phyloP scores from a whole-genome alignment of 1,139 yeast species.

The Pichia sorboxylosa region DNA sequence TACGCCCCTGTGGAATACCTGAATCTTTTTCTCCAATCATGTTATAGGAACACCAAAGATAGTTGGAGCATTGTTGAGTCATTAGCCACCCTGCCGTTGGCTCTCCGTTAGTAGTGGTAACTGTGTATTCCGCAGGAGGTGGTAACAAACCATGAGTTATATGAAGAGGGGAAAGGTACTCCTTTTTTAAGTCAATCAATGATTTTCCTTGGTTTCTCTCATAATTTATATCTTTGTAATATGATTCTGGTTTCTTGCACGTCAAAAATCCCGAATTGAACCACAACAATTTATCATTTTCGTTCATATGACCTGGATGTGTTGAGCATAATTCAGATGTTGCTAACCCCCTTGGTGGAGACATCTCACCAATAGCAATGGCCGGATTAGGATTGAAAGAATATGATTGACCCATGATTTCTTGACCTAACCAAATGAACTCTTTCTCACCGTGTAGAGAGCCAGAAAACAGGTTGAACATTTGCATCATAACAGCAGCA shows the following conservation, averaged over 20 bases:
- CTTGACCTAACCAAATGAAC: slow-evolving; percentile 49
- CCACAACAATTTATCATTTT: slow-evolving; percentile 43
- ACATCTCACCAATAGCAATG: slow-evolving; percentile 39
- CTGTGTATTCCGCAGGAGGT: slow-evolving; percentile 34
- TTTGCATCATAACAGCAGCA: slow-evolving; percentile 31
- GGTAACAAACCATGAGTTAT: slow-evolving; percentile 48
- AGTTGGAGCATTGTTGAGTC: slow-evolving; percentile 39
- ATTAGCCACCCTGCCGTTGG: slow-evolving; percentile 55
- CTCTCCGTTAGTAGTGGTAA: slow-evolving; percentile 20
- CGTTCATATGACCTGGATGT: slow-evolving; percentile 56
- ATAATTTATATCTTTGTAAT: slow-evolving; percentile 24
- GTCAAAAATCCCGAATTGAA: slow-evolving; percentile 54
- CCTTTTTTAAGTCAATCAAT: slow-evolving; percentile 22
- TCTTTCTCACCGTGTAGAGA: slow-evolving; percentile 49
- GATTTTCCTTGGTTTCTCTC: slow-evolving; percentile 20
- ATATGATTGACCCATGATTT: slow-evolving; percentile 40
- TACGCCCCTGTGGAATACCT: slow-evolving; percentile 20
- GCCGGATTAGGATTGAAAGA: slow-evolving; percentile 38
- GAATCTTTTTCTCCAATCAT: slow-evolving; percentile 24
- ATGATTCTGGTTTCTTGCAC: slow-evolving; percentile 40
- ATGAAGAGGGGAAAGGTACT: slow-evolving; percentile 34
- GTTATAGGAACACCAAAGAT: slow-evolving; percentile 53
- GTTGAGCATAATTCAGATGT: slow-evolving; percentile 48
- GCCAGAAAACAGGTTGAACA: slow-evolving; percentile 22
- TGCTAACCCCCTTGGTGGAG: slow-evolving; percentile 20